These are phyloP conservation scores for Penicillium canescens DNA, from an alignment of 495 filamentous ascomycete species.

Conservation along the genomic window DNA sequence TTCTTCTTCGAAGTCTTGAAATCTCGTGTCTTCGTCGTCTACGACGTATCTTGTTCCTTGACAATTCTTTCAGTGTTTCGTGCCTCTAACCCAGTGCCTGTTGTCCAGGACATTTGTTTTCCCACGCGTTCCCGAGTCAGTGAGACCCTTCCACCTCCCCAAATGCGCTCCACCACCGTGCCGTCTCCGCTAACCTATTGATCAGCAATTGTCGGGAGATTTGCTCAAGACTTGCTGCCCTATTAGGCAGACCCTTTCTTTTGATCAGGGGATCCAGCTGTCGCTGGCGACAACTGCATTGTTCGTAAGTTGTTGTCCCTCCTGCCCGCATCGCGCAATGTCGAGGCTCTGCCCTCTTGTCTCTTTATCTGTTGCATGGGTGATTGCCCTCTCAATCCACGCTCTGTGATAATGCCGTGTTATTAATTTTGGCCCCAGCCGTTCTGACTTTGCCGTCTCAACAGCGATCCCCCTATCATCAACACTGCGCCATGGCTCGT, in stretches of 20 bases:
- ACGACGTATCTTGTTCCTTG: conserved; percentile 9
- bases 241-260: neutral
- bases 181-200: conserved; percentile 14
- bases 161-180: conserved; percentile 26
- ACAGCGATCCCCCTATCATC: conserved; percentile 14
- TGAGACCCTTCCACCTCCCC: conserved; percentile 18
- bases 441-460: conserved; percentile 12
- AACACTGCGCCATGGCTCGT: conserved; percentile 44
- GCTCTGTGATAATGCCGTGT: neutral
- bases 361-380: neutral
- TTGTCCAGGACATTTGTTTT: conserved; percentile 5
- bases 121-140: conserved; percentile 27
- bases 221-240: neutral
- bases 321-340: conserved; percentile 7
- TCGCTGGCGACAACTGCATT: conserved; percentile 10
- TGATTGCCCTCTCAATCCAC: neutral
- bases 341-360: neutral
- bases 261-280: conserved; percentile 9
- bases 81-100: neutral
- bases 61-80: conserved; percentile 4
- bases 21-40: conserved; percentile 9
- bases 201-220: conserved; percentile 25
- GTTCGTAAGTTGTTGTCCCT: conserved; percentile 7
- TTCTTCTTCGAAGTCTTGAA: conserved; percentile 8
- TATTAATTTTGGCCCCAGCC: neutral